Evolutionary conservation across 2,329 filamentous ascomycete genomes (phyloP).

Genomic region (Trichocomaceae sp.): DNA sequence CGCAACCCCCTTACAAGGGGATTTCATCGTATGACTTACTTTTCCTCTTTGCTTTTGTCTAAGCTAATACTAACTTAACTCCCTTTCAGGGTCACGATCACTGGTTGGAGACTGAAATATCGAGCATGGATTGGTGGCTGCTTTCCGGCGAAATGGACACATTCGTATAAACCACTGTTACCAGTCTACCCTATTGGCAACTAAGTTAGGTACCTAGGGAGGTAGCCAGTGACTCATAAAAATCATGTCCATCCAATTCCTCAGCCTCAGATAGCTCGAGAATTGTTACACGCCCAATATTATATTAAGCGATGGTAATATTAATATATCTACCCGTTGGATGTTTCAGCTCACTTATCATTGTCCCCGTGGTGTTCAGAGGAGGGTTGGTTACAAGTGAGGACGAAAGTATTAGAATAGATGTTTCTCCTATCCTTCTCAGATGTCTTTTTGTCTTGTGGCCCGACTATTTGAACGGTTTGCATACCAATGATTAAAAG

Average conservation of each 20-base stretch:
- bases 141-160: conserved; percentile 2
- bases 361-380: too few relatives aligned
- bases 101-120: background rate
- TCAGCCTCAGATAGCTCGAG: background rate
- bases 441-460: too few relatives aligned
- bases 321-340: too few relatives aligned
- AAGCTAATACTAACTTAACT: background rate
- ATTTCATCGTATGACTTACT: background rate
- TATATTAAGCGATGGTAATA: too few relatives aligned
- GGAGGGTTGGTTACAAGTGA: too few relatives aligned
- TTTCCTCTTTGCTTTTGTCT: background rate
- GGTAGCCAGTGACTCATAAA: background rate
- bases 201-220: background rate
- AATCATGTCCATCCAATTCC: background rate
- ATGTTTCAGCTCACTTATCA: too few relatives aligned
- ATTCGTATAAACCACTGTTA: too few relatives aligned
- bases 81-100: background rate
- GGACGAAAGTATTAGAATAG: too few relatives aligned
- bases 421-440: too few relatives aligned
- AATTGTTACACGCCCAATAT: too few relatives aligned
- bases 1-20: background rate
- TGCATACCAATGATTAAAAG: too few relatives aligned
- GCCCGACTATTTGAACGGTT: too few relatives aligned
- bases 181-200: background rate
- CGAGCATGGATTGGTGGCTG: background rate